These are phyloP conservation scores for Pilaira anomala DNA, from an alignment of 192 early-diverging fungal genomes.

Conservation along the genomic window DNA sequence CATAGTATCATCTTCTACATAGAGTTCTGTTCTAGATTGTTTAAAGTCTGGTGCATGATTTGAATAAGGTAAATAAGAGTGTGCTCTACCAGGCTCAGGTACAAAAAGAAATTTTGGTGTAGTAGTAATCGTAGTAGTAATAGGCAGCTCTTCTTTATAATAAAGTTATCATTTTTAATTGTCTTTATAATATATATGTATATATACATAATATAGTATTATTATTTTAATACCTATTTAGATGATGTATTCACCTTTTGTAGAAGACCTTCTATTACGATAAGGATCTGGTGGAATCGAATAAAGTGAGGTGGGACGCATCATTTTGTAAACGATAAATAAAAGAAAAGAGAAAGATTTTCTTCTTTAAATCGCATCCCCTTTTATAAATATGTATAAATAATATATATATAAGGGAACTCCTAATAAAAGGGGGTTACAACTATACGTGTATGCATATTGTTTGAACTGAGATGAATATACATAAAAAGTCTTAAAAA, in stretches of 20 bases:
- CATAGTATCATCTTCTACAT: constrained; percentile 23
- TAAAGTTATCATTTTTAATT: neutral
- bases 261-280: constrained; percentile 7
- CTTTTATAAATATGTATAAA: too few relatives aligned
- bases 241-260: constrained; percentile 16
- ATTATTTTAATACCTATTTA: constrained; percentile 5
- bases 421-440: too few relatives aligned
- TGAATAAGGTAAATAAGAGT: constrained; percentile 29
- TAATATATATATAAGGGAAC: too few relatives aligned
- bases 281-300: constrained; percentile 5
- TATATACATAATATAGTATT: neutral
- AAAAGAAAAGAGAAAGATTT: neutral
- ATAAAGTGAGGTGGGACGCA: neutral
- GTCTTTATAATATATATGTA: neutral
- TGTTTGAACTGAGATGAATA: too few relatives aligned
- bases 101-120: neutral
- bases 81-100: constrained; percentile 1
- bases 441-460: too few relatives aligned
- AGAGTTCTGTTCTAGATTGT: constrained; percentile 13
- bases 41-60: constrained; percentile 9
- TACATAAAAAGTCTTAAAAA: too few relatives aligned
- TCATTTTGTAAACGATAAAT: neutral
- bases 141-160: neutral
- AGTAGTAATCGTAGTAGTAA: constrained; percentile 2
- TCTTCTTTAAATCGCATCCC: neutral